Base-by-base conservation (phyloP, 371 early-diverging fungal genomes). In the Mortierella sp. region DNA sequence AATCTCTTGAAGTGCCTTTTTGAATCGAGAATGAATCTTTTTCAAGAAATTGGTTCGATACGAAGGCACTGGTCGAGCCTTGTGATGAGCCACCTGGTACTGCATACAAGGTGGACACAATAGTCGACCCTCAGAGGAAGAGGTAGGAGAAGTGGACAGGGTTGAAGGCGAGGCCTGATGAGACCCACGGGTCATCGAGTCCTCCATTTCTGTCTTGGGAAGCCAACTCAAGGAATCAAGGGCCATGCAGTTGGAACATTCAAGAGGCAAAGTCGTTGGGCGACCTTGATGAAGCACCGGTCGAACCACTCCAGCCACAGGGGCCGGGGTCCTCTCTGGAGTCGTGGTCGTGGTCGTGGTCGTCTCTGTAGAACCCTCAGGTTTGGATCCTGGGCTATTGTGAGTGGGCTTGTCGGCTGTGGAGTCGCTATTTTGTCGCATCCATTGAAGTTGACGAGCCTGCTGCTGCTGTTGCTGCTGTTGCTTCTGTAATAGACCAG, bases 221-320 rank as follows among this genome's bases (percentile, higher is more conserved):
- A 37, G 71, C 72, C 69, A 72, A 1, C 66, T 11, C 37, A 77
- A 12, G 9, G 72, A 72, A 37, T 77, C 79, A n/a, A 77, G 29
- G 1, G 79, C 59, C 79, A 77, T 72, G 47, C 79, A 77, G 21
- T 77, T 77, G 25, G 79, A 72, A 51, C 79, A 77, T 29, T 77
- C 79, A 19, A 69, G 7, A 0, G 79, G 79, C 19, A 68, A 65
- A 0, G 65, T 68, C 37, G 9, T 9, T 9, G 37, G 37, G 37
- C 37, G 37, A 9, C 37, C 37, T 37, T 37, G 37, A 37, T 3
- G 9, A 3, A 9, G 9, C 9, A 37, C 37, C 37, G 37, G 37
- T 37, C 37, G 37, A 37, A 37, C 37, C 37, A 37, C 3, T 9
- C 37, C 37, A n/a, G n/a, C n/a, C 37, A 37, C 37, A 37, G 37